Base-by-base conservation (phyloP, 2,329 filamentous ascomycete genomes). In the Calonectria leucothoes region DNA sequence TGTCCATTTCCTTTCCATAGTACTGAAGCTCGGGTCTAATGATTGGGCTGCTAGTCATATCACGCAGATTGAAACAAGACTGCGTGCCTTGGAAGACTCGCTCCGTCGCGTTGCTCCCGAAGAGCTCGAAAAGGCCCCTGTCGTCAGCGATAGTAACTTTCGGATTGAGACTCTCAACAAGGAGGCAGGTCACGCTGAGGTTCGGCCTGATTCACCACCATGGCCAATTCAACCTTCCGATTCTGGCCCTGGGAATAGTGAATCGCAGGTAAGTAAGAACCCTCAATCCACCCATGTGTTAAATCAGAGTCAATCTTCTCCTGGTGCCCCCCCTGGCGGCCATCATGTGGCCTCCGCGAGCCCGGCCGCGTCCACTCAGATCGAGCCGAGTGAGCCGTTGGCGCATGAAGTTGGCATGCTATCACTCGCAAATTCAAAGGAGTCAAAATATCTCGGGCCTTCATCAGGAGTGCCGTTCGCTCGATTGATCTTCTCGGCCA, bases 391-490 rank as follows among this genome's bases (percentile, higher is more conserved):
- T 29, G 70, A 73, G 25, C 70, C 73, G 23, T 57, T 74, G 20
- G 74, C 74, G 15, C 72, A 76, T 42, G 69, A 74, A 12, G 74
- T 74, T 35, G 72, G 74, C 6, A 64, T 76, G 14, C 37, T 76
- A 6, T 76, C 74, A 14, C 74, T 76, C 6, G 69, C 69, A 6
- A 76, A 74, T 57, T 74, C 69, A 17, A 76, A 70, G 17, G 72
- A 69, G 17, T 76, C 74, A 29, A 76, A 76, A 49, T 73, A 74
- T 17, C 69, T 76, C 5, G 74, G 74, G 4, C 74, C 72, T 42
- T 76, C 72, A n/a, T 76, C 72, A 1, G 74, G 72, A 1, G 74
- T 76, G 6, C 69, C 72, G 1, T 74, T 76, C 27, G 72, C 72
- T n/a, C 31, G 69, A 15, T 45, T 72, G 14, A 76, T 76, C 49